These are phyloP conservation scores for Acacia melanoxylon DNA, from an alignment of 306 rosid species.

Conservation along the genomic window DNA sequence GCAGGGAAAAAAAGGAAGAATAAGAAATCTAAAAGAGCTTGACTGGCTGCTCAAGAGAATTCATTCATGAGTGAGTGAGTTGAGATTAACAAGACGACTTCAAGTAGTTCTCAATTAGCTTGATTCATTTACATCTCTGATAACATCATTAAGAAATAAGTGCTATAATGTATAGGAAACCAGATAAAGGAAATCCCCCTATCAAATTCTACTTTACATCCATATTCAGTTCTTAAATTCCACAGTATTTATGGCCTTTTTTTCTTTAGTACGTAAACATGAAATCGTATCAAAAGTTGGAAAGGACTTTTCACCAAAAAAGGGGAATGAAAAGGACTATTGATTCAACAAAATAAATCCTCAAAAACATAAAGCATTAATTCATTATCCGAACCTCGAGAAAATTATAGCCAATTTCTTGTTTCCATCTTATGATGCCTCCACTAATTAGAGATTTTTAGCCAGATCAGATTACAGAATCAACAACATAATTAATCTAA, in stretches of 20 bases:
- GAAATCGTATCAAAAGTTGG: background rate
- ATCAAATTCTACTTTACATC: background rate
- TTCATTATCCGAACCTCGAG: background rate
- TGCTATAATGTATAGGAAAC: background rate
- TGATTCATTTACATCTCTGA: background rate
- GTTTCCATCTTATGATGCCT: background rate
- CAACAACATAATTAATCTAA: constrained; percentile 7
- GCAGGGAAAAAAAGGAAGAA: too few species aligned
- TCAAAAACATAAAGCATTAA: constrained; percentile 5
- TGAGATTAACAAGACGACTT: background rate
- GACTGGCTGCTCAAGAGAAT: background rate
- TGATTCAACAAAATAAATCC: constrained; percentile 16
- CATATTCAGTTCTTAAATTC: background rate
- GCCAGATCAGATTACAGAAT: constrained; percentile 27
- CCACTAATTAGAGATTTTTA: background rate
- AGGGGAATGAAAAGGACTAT: background rate
- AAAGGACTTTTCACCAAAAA: background rate
- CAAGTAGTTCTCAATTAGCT: background rate
- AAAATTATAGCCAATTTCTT: constrained; percentile 23
- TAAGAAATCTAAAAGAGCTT: background rate
- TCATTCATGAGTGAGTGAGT: background rate
- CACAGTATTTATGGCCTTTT: background rate
- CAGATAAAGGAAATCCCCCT: background rate
- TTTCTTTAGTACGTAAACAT: background rate
- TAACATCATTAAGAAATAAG: background rate